These are phyloP conservation scores for Funneliformis caledonium DNA, from an alignment of 371 early-diverging fungal genomes.

Conservation along the genomic window DNA sequence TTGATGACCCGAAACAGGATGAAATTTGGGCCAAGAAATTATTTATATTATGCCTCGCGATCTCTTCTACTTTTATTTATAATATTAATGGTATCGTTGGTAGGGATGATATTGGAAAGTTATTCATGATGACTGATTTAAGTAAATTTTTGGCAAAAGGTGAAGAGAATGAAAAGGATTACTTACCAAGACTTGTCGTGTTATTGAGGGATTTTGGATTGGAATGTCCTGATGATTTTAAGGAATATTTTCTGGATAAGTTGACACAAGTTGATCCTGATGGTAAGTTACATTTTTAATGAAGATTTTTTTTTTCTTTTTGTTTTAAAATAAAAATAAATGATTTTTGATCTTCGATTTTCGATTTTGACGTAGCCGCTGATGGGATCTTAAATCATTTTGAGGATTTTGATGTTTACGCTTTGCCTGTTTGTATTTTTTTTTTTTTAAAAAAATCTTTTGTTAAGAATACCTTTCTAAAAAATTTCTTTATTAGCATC, in stretches of 20 bases:
- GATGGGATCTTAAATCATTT: conserved; percentile 19
- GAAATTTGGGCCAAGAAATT: conserved; percentile 23
- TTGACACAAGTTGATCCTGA: conserved; percentile 13
- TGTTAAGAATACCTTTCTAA: background rate
- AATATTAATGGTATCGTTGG: conserved; percentile 36
- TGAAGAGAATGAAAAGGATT: conserved; percentile 3
- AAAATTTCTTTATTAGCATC: conserved; percentile 20
- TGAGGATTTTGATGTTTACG: conserved; percentile 12
- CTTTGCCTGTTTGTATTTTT: conserved; percentile 10
- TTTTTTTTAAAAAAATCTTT: background rate
- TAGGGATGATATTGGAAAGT: conserved; percentile 28
- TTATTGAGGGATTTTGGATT: conserved; percentile 32
- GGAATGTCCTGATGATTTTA: background rate
- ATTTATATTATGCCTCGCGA: conserved; percentile 29
- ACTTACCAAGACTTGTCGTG: conserved; percentile 23
- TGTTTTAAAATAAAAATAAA: too few relatives aligned
- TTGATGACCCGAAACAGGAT: conserved; percentile 37
- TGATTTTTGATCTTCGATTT: too few relatives aligned
- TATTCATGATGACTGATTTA: conserved; percentile 35
- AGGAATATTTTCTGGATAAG: conserved; percentile 22
- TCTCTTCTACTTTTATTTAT: conserved; percentile 33
- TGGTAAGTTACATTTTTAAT: background rate
- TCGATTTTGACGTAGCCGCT: conserved; percentile 2
- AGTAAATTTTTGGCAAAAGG: conserved; percentile 16
- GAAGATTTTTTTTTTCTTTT: too few relatives aligned